These are phyloP conservation scores for Solanum tarapatanum DNA, from an alignment of 257 asterid species.

Conservation along the genomic window DNA sequence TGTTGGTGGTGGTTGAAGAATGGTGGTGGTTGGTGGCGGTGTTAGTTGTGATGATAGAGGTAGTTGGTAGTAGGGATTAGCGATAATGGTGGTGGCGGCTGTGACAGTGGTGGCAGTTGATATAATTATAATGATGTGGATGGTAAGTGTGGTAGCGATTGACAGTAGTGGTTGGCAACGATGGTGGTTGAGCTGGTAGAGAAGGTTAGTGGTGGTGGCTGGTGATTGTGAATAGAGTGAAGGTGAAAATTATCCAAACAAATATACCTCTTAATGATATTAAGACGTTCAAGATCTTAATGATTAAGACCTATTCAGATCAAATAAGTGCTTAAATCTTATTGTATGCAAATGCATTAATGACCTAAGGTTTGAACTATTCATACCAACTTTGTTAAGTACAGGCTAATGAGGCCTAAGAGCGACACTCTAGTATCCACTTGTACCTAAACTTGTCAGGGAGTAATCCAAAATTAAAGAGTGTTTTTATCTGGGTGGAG, in stretches of 20 bases:
- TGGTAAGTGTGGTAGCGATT: background rate
- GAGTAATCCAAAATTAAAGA: background rate
- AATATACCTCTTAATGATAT: background rate
- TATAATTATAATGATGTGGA: background rate
- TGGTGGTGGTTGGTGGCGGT: background rate
- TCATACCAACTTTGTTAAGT: background rate
- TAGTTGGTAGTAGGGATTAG: background rate
- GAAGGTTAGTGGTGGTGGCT: background rate
- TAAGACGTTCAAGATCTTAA: background rate
- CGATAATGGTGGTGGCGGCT: background rate
- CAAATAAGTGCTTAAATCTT: background rate
- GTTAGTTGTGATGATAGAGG: background rate
- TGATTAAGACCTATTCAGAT: background rate
- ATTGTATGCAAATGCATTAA: background rate
- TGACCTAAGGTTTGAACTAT: background rate
- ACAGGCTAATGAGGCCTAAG: background rate
- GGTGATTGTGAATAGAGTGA: background rate
- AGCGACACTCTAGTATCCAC: background rate
- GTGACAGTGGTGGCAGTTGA: background rate
- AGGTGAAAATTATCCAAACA: background rate
- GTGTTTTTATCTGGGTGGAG: background rate
- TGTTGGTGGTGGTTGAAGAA: background rate
- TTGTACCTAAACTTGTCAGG: background rate
- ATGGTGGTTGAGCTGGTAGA: background rate
- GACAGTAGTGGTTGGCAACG: background rate